These are phyloP conservation scores for Neurospora hispaniola DNA, from an alignment of 495 filamentous ascomycete genomes.

Conservation along the genomic window DNA sequence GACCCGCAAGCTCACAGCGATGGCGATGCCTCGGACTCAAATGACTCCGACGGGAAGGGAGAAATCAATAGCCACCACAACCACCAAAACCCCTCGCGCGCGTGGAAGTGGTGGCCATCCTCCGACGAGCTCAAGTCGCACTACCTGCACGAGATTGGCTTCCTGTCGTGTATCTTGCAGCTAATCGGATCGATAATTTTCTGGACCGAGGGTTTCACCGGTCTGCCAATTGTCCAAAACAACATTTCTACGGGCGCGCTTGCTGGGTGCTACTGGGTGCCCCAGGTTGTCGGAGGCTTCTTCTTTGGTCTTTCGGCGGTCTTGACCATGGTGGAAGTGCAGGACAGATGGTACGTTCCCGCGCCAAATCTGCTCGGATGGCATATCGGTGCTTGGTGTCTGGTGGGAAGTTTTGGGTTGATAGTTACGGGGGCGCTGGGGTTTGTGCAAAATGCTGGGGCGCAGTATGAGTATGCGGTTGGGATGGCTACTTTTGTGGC, in stretches of 20 bases:
- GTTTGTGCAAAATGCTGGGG: conserved; percentile 24
- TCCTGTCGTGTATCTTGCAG: conserved; percentile 52
- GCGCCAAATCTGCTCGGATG: conserved; percentile 47
- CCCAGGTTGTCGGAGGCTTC: conserved; percentile 55
- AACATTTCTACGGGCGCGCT: conserved; percentile 20
- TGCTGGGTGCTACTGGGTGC: conserved; percentile 55
- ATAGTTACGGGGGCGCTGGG: conserved; percentile 58
- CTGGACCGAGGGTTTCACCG: conserved; percentile 59
- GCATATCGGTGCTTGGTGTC: conserved; percentile 37
- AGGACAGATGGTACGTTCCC: conserved; percentile 48
- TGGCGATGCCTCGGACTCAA: not conserved
- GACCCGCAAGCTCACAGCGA: not conserved
- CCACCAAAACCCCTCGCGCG: not conserved
- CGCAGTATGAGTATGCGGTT: conserved; percentile 47
- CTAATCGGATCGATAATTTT: conserved; percentile 55
- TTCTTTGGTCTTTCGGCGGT: conserved; percentile 51
- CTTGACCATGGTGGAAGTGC: conserved; percentile 62
- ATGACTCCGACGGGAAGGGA: not conserved
- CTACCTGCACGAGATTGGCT: conserved; percentile 58
- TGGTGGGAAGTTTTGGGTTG: conserved; percentile 48
- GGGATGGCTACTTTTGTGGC: conserved; percentile 56
- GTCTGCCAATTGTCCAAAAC: conserved; percentile 46
- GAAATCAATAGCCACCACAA: not conserved
- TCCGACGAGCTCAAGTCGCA: conserved; percentile 46
- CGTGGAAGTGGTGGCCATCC: conserved; percentile 54